These are phyloP conservation scores for Theobroma grandiflorum DNA, from an alignment of 441 rosid genomes.

Conservation along the genomic window DNA sequence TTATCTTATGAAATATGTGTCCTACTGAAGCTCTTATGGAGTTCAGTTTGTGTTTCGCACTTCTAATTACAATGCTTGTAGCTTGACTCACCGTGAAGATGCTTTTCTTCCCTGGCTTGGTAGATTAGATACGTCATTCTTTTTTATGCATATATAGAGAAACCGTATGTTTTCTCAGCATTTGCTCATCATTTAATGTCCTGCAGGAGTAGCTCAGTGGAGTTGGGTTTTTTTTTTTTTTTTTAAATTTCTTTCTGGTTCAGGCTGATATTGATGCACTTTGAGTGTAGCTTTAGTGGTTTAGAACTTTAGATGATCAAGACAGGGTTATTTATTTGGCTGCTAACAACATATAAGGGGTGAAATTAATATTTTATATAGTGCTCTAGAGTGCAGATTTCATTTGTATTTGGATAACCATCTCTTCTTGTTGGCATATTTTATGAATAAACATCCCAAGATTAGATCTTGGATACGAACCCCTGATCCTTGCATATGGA, in stretches of 20 bases:
- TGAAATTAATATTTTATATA: neutral
- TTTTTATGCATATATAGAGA: neutral
- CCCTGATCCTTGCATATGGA: neutral
- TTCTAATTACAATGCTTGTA: neutral
- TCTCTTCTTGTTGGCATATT: slow-evolving; percentile 6
- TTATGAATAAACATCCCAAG: neutral
- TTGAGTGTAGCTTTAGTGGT: neutral
- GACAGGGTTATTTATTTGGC: neutral
- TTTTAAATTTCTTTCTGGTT: neutral
- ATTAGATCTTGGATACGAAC: neutral
- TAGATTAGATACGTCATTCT: neutral
- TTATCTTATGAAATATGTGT: neutral
- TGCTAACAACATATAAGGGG: neutral
- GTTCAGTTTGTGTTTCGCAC: neutral
- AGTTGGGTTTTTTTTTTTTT: neutral
- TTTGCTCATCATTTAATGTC: neutral
- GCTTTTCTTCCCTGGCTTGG: neutral
- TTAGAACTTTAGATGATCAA: neutral
- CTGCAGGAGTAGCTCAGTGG: neutral
- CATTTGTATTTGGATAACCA: neutral
- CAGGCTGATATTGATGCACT: neutral
- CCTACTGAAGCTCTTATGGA: neutral
- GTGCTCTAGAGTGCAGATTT: neutral
- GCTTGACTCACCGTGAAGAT: neutral
- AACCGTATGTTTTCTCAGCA: neutral